Base-by-base conservation (phyloP, 2,329 filamentous ascomycete species). In the Talaromyces marneffei region DNA sequence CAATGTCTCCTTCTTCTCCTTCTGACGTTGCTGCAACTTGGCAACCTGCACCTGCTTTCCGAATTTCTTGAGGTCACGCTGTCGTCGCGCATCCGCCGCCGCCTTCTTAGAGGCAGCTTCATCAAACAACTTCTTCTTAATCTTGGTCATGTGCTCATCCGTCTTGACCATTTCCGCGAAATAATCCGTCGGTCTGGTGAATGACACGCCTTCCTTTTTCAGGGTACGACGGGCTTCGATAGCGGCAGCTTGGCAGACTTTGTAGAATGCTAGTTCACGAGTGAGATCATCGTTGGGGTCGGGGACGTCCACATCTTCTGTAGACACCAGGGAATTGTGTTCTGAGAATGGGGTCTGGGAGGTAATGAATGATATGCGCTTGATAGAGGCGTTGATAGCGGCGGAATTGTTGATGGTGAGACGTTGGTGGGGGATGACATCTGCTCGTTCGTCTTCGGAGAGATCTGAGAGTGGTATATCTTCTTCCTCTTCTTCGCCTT, bases 151-250 rank as follows among this genome's bases (percentile, higher is more conserved):
- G 77, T 97, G 94, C 70, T 95, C 93, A 74, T 99, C 94, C 71
- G 88, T 91, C 85, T 97, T 97, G 71, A 97, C 88, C 92, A 97
- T 99, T 82, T 99, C 94, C 48, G 94, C 94, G 70, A 99, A 99
- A 79, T 96, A 99, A 78, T 99, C 94, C 60, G 85, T 87, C 3
- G 94, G 94, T 9, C 94, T 85, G 29, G 91, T 88, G 78, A 99
- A 99, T 6, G 90, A 85, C 0, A 93, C 83, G 8, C 88, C 88
- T 75, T 97, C 93, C 65, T 88, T 87, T 72, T 90, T 88, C 25
- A 99, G 82, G 64, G 87, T 79, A n/a, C 79, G 75, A 60, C 93
- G 88, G 2, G 86, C 94, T 63, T 85, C 79, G 66, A 87, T 85
- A 3, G 88, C 91, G 1, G 91, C 91, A 37, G 90, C 86, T 40